Conservation (phyloP, 805 yeast species). For the Metschnikowia picachoensis region DNA sequence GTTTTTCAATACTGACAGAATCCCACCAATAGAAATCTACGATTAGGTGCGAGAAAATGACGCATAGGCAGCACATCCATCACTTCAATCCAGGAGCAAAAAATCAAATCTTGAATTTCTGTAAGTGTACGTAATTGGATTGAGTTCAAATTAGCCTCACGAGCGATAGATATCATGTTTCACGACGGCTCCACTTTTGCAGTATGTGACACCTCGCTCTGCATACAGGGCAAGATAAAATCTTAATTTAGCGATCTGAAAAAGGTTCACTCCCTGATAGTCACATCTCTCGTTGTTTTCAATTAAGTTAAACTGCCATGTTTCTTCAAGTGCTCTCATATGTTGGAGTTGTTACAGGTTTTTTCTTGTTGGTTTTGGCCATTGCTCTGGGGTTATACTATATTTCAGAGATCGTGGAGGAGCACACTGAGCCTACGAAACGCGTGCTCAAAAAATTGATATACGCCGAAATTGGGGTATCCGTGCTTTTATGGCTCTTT, state of each 20-base stretch:
- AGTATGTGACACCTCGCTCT: too few relatives aligned
- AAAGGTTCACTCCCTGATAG: too few relatives aligned
- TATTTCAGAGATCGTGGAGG: conserved; percentile 88
- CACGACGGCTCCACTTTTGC: neutral
- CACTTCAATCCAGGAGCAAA: neutral
- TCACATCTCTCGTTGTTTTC: neutral
- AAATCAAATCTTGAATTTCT: neutral
- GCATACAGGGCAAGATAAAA: too few relatives aligned
- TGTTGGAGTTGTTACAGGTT: conserved; percentile 36
- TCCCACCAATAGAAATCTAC: conserved; percentile 94
- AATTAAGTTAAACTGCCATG: conserved; percentile 21
- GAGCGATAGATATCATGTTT: neutral
- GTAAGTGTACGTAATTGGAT: neutral
- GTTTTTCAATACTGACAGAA: conserved; percentile 90
- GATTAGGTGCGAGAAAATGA: conserved; percentile 5
- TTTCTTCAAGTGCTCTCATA: conserved; percentile 38
- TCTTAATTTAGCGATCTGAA: too few relatives aligned
- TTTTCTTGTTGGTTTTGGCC: conserved; percentile 41
- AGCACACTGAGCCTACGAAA: conserved; percentile 82
- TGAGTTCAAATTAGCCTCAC: neutral
- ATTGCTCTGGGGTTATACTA: conserved; percentile 91
- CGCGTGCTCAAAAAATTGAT: conserved; percentile 63
- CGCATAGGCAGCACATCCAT: too few relatives aligned
- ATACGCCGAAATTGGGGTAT: conserved; percentile 51
- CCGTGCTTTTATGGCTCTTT: conserved; percentile 56